Conservation (phyloP, 2,329 filamentous ascomycete genomes). For the Aureobasidium pullulans region DNA sequence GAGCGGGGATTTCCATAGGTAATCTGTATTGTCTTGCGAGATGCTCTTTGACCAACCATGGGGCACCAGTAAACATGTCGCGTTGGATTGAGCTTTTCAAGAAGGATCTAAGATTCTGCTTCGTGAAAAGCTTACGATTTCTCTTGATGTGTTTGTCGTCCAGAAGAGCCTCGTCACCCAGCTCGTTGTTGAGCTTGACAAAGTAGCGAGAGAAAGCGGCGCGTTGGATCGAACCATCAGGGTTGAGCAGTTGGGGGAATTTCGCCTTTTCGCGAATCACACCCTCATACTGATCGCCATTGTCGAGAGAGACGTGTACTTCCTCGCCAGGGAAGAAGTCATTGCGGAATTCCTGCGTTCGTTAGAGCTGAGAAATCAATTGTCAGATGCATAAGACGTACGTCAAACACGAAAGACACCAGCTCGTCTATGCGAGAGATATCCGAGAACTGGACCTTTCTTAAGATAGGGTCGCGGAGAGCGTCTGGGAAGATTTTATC, state of each 20-base stretch:
- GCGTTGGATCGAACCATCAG: constrained; percentile 62
- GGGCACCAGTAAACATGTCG: constrained; percentile 91
- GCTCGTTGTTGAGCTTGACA: constrained; percentile 60
- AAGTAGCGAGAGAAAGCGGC: constrained; percentile 70
- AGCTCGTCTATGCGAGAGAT: constrained; percentile 81
- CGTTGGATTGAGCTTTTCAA: constrained; percentile 90
- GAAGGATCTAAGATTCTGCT: constrained; percentile 85
- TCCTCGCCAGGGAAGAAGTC: constrained; percentile 88
- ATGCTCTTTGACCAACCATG: constrained; percentile 86
- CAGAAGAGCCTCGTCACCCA: constrained; percentile 66
- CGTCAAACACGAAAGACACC: constrained; percentile 56
- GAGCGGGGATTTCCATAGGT: constrained; percentile 74
- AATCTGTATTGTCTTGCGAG: constrained; percentile 81
- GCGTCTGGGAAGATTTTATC: constrained; percentile 87
- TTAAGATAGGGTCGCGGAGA: constrained; percentile 81
- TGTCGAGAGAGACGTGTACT: constrained; percentile 64
- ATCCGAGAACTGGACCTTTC: constrained; percentile 84
- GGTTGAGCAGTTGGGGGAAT: constrained; percentile 51
- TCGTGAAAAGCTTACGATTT: constrained; percentile 88
- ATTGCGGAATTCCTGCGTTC: constrained; percentile 61
- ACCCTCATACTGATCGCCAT: constrained; percentile 63
- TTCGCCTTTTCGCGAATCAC: constrained; percentile 79
- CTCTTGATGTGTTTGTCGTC: constrained; percentile 76
- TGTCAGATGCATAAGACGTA: background rate
- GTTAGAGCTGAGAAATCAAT: constrained; percentile 11